These are phyloP conservation scores for Fagopyrum tataricum DNA, from an alignment of 148 eudicot species.

Conservation along the genomic window DNA sequence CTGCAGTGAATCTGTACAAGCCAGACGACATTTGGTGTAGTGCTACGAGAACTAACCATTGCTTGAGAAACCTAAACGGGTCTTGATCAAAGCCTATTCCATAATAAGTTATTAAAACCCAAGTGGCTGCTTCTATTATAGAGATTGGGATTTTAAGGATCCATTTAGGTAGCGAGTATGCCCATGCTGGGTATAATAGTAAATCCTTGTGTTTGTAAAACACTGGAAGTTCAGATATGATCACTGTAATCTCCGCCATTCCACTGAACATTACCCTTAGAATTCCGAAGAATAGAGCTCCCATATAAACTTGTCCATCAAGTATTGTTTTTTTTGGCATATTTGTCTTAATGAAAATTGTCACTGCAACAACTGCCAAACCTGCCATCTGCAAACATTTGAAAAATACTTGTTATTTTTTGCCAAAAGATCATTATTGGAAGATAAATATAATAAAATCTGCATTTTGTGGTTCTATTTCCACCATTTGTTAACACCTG, in stretches of 20 bases:
- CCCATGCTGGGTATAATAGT: conserved; percentile 79
- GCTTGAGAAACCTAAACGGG: conserved; percentile 19
- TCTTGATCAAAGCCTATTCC: conserved; percentile 20
- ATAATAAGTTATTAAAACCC: conserved; percentile 66
- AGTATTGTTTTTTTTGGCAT: conserved; percentile 47
- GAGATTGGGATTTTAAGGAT: conserved; percentile 70
- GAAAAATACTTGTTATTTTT: neutral
- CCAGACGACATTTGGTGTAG: conserved; percentile 24
- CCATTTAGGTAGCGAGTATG: conserved; percentile 66
- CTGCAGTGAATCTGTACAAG: conserved; percentile 21
- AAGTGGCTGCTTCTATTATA: conserved; percentile 49
- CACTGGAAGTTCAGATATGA: conserved; percentile 59
- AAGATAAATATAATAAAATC: too few relatives aligned
- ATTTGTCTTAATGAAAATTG: conserved; percentile 48
- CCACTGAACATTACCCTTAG: conserved; percentile 72
- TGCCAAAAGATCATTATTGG: neutral
- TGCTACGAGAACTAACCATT: conserved; percentile 19
- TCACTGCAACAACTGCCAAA: conserved; percentile 42
- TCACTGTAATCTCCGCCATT: conserved; percentile 57
- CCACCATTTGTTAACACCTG: neutral
- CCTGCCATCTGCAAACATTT: conserved; percentile 41
- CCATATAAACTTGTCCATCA: conserved; percentile 61
- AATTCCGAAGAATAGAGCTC: conserved; percentile 54
- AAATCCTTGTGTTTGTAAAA: conserved; percentile 77
- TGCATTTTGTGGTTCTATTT: too few relatives aligned